These are phyloP conservation scores for Monosporascus sp. DNA, from an alignment of 2,329 filamentous ascomycete species.

Conservation along the genomic window DNA sequence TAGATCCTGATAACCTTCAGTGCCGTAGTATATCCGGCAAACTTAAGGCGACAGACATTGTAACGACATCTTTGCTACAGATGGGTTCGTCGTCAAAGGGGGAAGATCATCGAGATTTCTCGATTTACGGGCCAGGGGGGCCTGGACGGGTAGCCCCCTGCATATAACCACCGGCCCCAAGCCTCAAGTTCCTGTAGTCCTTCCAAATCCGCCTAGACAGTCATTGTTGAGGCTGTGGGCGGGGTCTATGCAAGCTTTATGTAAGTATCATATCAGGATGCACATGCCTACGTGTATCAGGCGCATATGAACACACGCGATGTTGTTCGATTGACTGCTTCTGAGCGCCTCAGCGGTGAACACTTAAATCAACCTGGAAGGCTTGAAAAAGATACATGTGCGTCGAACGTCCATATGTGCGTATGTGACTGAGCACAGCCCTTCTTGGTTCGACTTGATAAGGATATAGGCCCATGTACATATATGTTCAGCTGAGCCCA, in stretches of 20 bases:
- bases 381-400: no score
- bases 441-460: background rate
- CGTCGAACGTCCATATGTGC: background rate
- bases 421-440: background rate
- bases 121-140: background rate
- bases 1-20: no score
- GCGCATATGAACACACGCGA: no score
- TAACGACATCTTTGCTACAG: background rate
- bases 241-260: background rate
- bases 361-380: no score
- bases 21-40: no score
- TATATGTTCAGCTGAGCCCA: background rate
- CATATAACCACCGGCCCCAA: background rate
- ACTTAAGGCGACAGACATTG: no score
- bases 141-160: background rate
- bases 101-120: background rate
- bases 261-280: background rate
- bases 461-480: background rate
- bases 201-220: background rate
- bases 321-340: no score
- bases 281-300: background rate
- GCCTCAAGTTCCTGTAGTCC: background rate
- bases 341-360: no score
- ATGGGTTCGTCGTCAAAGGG: no score
- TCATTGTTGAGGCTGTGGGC: background rate